Percentiles rank a stretch among this genome's conserved stretches.
Conservation (phyloP, 2,329 filamentous ascomycete species). For the Venturia effusa region DNA sequence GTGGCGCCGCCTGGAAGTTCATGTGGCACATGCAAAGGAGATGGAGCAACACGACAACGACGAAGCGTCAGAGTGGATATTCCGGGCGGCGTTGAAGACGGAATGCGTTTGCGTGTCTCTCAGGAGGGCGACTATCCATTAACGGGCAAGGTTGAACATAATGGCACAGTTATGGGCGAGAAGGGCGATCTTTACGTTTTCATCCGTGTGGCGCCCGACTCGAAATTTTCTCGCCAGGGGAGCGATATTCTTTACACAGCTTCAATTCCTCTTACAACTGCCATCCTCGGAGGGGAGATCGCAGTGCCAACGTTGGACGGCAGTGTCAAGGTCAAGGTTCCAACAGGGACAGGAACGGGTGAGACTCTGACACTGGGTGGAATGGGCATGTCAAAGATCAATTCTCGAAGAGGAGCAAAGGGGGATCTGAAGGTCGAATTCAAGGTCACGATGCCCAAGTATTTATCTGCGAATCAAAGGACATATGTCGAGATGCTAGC, state of each 20-base stretch:
- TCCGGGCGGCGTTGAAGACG: slow-evolving; percentile 89
- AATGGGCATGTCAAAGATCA: slow-evolving; percentile 87
- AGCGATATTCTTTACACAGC: slow-evolving; percentile 91
- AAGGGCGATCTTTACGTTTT: slow-evolving; percentile 86
- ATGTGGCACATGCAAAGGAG: slow-evolving; percentile 68
- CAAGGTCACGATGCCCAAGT: slow-evolving; percentile 91
- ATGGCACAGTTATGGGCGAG: slow-evolving; percentile 1
- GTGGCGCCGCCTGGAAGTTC: slow-evolving; percentile 69
- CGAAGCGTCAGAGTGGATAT: slow-evolving; percentile 85
- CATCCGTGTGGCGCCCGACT: slow-evolving; percentile 78
- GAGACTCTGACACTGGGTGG: slow-evolving; percentile 82
- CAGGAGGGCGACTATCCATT: slow-evolving; percentile 80
- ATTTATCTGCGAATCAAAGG: slow-evolving; percentile 79
- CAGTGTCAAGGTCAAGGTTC: slow-evolving; percentile 80
- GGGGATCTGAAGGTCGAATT: slow-evolving; percentile 92
- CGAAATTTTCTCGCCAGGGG: slow-evolving; percentile 78
- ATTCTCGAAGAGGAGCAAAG: slow-evolving; percentile 48
- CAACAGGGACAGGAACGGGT: slow-evolving; percentile 83
- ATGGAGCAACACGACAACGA: slow-evolving; percentile 72
- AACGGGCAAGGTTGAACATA: slow-evolving; percentile 56
- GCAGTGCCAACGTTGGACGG: slow-evolving; percentile 83
- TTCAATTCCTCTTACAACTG: slow-evolving; percentile 82
- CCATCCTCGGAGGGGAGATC: slow-evolving; percentile 82
- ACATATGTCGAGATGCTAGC: slow-evolving; percentile 92
- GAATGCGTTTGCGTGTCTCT: slow-evolving; percentile 78